Base-by-base conservation (phyloP, 768 basidiomycete genomes). In the Mycena sanguinolenta region DNA sequence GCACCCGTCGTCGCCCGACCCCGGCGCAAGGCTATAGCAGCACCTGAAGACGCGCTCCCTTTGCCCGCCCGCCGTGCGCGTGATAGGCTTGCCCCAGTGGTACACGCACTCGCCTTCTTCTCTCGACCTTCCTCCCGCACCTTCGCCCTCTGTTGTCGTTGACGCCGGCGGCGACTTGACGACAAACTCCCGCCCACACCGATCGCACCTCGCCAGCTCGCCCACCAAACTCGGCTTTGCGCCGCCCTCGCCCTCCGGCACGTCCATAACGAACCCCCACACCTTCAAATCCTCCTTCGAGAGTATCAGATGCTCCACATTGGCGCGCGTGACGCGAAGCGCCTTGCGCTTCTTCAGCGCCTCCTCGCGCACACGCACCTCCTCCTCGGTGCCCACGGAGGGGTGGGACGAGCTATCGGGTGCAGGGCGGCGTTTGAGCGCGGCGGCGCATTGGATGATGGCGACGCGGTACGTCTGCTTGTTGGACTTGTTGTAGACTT, bases 391-490 rank as follows among this genome's bases (percentile, higher is more conserved):
- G 23, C 95, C 95, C 21, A 96, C 90, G 23, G 94, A 95, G 8
- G 88, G 83, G 76, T 96, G 92, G 5, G 85, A 82, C 25, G 84
- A 75, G 2, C 86, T 84, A 28, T 85, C 86, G 3, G 95, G 95
- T 9, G 82, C 75, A 0, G 87, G 77, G 12, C 88, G 84, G 59
- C 85, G 81, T 73, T 88, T 89, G 42, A 89, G 65, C 7, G 86
- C 80, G 9, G 84, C 86, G 50, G 84, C 82, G 69, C 84, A 88
- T 67, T 85, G 85, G 28, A 88, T 88, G 13, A 87, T 80, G 19
- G 87, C 87, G 82, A 93, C 92, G 58, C 95, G 92, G 79, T 97
- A 97, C 0, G 95, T 95, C 55, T 88, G 78, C 79, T 94, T 95
- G 61, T 85, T 91, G 0, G 92, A 89, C 70, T 89, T 90, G 28